Base-by-base conservation (phyloP, 257 asterid species). In the Striga asiatica region DNA sequence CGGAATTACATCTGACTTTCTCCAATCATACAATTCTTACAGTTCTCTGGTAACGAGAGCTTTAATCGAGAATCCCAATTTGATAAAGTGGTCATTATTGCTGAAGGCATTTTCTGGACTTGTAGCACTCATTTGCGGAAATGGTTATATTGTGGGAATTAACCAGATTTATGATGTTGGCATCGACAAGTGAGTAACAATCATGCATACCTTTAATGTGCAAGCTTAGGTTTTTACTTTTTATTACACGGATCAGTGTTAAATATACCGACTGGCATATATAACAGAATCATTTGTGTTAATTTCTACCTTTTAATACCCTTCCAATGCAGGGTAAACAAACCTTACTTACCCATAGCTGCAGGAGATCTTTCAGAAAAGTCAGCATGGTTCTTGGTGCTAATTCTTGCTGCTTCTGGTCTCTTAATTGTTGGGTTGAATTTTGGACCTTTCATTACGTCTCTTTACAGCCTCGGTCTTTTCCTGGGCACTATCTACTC, bases 111-210 rank as follows among this genome's bases (percentile, higher is more conserved):
- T 81, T 50, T 79, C 79, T 39, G 97, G 98, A 27, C 94, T 92
- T 62, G 56, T 82, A 56, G 98, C 97, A 8, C 86, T 92, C 67
- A 74, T 92, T 39, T 88, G 97, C n/a, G 95, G 99, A 62, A 92
- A 92, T 71, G 99, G 97, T 67, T 92, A 72, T 55, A 92, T 92
- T 32, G 99, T 88, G 45, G 99, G 99, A 66, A 78, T 92, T 69
- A 92, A 92, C 71, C 99, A 92, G 75, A 92, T 92, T 68, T 88
- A 92, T 65, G 98, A 88, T 71, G 87, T 92, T 56, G 98, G 94
- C 21, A 91, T 92, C 65, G 98, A 92, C 89, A 92, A 88, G 97
- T 92, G 82, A 82, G 95, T 61, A 45, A 58, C 49, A n/a, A 11
- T 22, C 1, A 10, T 35, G 13, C 47, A 32, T 25, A 19, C 63